These are phyloP conservation scores for Delphinella strobiligena DNA, from an alignment of 2,329 filamentous ascomycete genomes.

Conservation along the genomic window DNA sequence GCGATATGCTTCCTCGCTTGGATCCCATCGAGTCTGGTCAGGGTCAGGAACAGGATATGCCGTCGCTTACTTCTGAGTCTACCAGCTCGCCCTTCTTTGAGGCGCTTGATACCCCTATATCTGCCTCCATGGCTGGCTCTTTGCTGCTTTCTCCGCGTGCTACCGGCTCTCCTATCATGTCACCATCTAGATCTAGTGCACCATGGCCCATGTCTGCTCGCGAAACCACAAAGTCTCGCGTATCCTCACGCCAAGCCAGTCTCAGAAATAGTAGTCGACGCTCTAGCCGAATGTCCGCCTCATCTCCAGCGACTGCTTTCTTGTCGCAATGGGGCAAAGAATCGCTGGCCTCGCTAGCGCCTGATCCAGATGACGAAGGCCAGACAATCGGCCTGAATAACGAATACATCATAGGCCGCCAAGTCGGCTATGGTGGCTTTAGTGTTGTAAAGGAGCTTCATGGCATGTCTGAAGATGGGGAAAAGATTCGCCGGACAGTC, in stretches of 20 bases:
- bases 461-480: constrained; percentile 41
- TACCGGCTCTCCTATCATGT: constrained; percentile 26
- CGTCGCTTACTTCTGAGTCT: constrained; percentile 30
- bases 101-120: constrained; percentile 22
- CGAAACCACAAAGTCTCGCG: constrained; percentile 16
- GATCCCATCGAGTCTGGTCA: constrained; percentile 9
- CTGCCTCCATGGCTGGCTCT: constrained; percentile 20
- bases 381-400: constrained; percentile 49
- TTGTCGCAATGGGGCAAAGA: constrained; percentile 40
- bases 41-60: constrained; percentile 14
- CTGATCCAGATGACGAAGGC: constrained; percentile 53
- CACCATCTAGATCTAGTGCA: constrained; percentile 17
- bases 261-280: constrained; percentile 24
- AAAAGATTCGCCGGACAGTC: constrained; percentile 47
- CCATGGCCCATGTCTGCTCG: constrained; percentile 9
- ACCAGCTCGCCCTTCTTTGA: constrained; percentile 26
- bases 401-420: constrained; percentile 55
- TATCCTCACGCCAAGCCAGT: constrained; percentile 15
- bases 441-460: constrained; percentile 56
- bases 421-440: constrained; percentile 54
- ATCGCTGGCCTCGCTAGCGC: constrained; percentile 25
- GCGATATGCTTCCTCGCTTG: constrained; percentile 8
- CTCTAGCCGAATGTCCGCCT: constrained; percentile 38
- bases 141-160: constrained; percentile 21
- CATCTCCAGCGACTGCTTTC: constrained; percentile 44